Conservation (phyloP, 2,329 filamentous ascomycete species). For the Colletotrichum sp. region DNA sequence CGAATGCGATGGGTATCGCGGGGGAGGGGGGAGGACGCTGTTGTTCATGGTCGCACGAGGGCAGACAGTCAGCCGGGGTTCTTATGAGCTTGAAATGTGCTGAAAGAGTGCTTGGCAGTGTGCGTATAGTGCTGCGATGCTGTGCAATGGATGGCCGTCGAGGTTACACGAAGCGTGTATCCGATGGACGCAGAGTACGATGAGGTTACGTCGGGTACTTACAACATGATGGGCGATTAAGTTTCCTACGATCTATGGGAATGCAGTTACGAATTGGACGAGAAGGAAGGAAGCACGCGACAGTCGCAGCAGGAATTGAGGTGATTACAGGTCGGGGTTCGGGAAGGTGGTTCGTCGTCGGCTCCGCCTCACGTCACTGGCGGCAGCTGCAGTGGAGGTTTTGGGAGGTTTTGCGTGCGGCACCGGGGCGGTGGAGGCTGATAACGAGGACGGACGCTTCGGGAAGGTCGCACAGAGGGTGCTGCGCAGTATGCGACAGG, state of each 20-base stretch:
- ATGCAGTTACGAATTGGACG: neutral
- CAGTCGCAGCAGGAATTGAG: neutral
- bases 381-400: neutral
- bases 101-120: neutral
- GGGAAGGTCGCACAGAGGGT: neutral
- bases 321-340: neutral
- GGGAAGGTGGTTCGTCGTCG: neutral
- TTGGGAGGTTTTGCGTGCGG: neutral
- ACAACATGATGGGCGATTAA: slow-evolving; percentile 18
- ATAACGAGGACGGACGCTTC: neutral
- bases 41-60: neutral
- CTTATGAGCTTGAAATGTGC: neutral
- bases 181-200: neutral
- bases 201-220: neutral
- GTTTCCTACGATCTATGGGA: neutral
- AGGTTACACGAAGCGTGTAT: neutral
- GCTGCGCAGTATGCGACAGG: neutral
- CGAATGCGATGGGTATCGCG: slow-evolving; percentile 78
- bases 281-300: neutral
- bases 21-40: slow-evolving; percentile 85
- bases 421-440: neutral
- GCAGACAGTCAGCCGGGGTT: neutral
- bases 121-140: neutral
- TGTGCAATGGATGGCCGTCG: neutral
- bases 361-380: slow-evolving; percentile 18